Evolutionary conservation across 768 basidiomycete genomes (phyloP).

Genomic region (Chalciporus sphaerocephalus): DNA sequence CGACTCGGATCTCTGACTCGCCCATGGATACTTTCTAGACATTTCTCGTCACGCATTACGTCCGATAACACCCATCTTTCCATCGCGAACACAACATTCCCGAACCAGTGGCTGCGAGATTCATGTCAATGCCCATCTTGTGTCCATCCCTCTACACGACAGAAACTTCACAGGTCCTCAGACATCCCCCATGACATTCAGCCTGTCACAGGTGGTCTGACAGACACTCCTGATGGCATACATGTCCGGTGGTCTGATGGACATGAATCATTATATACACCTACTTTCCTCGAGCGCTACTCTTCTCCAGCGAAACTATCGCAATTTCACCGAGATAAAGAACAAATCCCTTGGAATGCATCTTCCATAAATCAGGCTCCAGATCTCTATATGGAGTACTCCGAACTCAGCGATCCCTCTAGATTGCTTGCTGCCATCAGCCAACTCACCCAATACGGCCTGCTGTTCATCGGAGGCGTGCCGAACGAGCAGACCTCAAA

Average conservation of each 20-base stretch:
- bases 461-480: constrained; percentile 70
- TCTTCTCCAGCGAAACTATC: constrained; percentile 34
- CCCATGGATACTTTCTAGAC: neutral
- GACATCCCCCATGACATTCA: constrained; percentile 53
- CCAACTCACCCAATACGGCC: constrained; percentile 67
- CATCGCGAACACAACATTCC: constrained; percentile 44
- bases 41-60: constrained; percentile 7
- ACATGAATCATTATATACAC: constrained; percentile 53
- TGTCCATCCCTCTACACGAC: constrained; percentile 71
- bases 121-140: constrained; percentile 71
- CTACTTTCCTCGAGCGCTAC: constrained; percentile 48
- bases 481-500: constrained; percentile 58
- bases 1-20: neutral
- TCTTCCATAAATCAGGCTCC: constrained; percentile 32
- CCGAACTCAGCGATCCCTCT: constrained; percentile 39
- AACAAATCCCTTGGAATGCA: constrained; percentile 43
- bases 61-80: constrained; percentile 12
- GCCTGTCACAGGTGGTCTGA: constrained; percentile 42
- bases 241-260: constrained; percentile 54
- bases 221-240: constrained; percentile 42
- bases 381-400: constrained; percentile 56
- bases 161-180: constrained; percentile 70
- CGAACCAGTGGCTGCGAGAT: constrained; percentile 81
- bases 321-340: constrained; percentile 44
- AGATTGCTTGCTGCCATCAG: constrained; percentile 57